Evolutionary conservation across 2,329 filamentous ascomycete species (phyloP).

Genomic region (Talaromyces albobiverticillius): DNA sequence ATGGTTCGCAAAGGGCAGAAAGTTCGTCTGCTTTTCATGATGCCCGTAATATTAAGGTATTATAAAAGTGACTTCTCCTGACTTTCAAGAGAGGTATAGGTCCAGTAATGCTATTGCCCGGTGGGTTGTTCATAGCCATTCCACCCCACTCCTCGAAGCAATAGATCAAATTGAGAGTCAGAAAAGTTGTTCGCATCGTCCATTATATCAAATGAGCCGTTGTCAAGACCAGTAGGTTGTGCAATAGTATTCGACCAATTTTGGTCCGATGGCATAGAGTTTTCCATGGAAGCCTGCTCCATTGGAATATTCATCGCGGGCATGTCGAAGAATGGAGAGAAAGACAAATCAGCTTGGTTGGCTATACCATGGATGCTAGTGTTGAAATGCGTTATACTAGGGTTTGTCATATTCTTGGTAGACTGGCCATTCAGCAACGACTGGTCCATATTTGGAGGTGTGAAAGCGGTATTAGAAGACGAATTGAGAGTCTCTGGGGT

Average conservation of each 20-base stretch:
- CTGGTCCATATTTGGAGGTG: slow-evolving; percentile 27
- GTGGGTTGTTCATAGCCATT: slow-evolving; percentile 20
- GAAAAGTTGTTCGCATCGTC: slow-evolving; percentile 25
- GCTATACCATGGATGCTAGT: neutral
- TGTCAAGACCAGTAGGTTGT: neutral
- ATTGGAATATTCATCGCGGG: slow-evolving; percentile 15
- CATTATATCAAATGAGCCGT: slow-evolving; percentile 5
- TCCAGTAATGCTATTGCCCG: neutral
- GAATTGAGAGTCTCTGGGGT: slow-evolving; percentile 36
- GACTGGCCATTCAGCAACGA: slow-evolving; percentile 10
- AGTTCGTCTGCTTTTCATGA: neutral
- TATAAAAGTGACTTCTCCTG: neutral
- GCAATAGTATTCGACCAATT: slow-evolving; percentile 27
- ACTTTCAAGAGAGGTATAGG: neutral
- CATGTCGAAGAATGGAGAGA: slow-evolving; percentile 8
- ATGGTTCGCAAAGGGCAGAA: neutral
- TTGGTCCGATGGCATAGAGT: slow-evolving; percentile 24
- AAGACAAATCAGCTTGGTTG: slow-evolving; percentile 1
- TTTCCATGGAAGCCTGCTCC: slow-evolving; percentile 20
- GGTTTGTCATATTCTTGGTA: neutral
- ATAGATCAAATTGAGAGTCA: slow-evolving; percentile 36
- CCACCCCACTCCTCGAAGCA: slow-evolving; percentile 27
- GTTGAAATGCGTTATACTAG: neutral
- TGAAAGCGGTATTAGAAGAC: slow-evolving; percentile 36
- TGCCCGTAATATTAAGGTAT: neutral